Evolutionary conservation across 1,139 yeast species (phyloP), one percentile per base, ranked within the genome.

Genomic region (Candida pseudoviswanathii): DNA sequence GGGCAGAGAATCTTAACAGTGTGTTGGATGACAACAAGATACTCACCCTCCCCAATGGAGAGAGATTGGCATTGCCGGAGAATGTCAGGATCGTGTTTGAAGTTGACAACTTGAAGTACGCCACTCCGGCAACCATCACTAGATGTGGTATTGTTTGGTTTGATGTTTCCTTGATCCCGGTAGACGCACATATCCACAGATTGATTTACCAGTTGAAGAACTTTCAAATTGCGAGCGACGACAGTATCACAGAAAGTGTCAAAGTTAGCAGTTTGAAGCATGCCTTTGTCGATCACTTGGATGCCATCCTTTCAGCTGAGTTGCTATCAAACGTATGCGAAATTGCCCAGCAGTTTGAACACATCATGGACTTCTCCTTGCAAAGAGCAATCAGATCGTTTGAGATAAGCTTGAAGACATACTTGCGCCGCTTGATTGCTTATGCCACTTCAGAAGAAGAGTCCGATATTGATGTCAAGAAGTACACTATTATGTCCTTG

Each of bases 81-180:
- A 86, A 85, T 58, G 78, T 89, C 1, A 75, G 82, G 31, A 65
- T 94, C 25, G 58, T 91, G 0, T 91, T 94, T 68, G 99, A 94
- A 61, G 90, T 88, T 4, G 89, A 86, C 47, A 74, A 70, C 42
- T 68, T 94, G 51, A 65, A 68, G 5, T 73, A 78, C 58, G 87
- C 96, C 0, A 94, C 98, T 0, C 90, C 90, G 0, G 99, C 98
- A 0, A 94, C 98, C 0, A 81, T 94, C 29, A 89, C 95, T 66
- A 80, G 99, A 65, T 92, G 98, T 73, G 97, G 96, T 6, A 85
- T 94, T 82, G 74, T 92, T 1, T 88, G 92, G 86, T 73, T 89
- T 57, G 85, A 84, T 5, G 45, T 52, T 5, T 54, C 60, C 1
- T 47, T 70, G 31, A 59, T 63, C 2, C 51, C 64, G 4, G 56